Conservation (phyloP, 108 stramenopile genomes). For the Cylindrotheca fusiformis region DNA sequence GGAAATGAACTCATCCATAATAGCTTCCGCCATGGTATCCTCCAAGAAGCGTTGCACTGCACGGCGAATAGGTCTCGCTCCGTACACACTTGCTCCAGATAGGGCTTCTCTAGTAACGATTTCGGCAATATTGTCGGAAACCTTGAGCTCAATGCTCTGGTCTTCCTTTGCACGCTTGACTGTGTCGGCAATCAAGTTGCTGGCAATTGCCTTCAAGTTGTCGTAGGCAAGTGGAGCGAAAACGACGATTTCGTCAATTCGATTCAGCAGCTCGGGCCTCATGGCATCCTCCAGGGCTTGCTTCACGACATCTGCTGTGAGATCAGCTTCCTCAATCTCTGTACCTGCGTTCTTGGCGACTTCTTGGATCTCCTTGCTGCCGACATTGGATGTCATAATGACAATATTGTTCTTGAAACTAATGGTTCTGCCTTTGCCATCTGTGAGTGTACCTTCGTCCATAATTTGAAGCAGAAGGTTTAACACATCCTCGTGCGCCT, state of each 20-base stretch:
- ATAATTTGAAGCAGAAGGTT: conserved; percentile 92
- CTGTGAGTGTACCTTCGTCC: conserved; percentile 95
- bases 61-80: conserved; percentile 74
- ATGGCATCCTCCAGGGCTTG: conserved; percentile 60
- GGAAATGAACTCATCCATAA: conserved; percentile 64
- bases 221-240: conserved; percentile 77
- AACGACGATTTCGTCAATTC: conserved; percentile 95
- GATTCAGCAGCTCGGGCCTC: conserved; percentile 93
- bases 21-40: conserved; percentile 70
- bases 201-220: conserved; percentile 72
- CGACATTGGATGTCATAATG: conserved; percentile 96
- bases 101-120: conserved; percentile 65
- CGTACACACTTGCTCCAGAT: conserved; percentile 51
- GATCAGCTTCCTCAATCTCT: conserved; percentile 21
- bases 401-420: conserved; percentile 94
- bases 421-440: conserved; percentile 91
- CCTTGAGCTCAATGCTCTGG: conserved; percentile 43
- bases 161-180: conserved; percentile 47
- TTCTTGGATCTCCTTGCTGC: conserved; percentile 81
- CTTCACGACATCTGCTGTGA: conserved; percentile 48
- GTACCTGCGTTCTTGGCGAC: conserved; percentile 41
- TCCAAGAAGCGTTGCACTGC: conserved; percentile 73
- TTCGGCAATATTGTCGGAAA: conserved; percentile 51
- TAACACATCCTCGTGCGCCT: conserved; percentile 95
- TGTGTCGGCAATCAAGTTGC: conserved; percentile 47